A percentile compares a stretch with the other conserved stretches of the same genome.
phyloP scores from a whole-genome alignment of 2,329 filamentous ascomycete species.

The Beauveria scarabaeidicola region DNA sequence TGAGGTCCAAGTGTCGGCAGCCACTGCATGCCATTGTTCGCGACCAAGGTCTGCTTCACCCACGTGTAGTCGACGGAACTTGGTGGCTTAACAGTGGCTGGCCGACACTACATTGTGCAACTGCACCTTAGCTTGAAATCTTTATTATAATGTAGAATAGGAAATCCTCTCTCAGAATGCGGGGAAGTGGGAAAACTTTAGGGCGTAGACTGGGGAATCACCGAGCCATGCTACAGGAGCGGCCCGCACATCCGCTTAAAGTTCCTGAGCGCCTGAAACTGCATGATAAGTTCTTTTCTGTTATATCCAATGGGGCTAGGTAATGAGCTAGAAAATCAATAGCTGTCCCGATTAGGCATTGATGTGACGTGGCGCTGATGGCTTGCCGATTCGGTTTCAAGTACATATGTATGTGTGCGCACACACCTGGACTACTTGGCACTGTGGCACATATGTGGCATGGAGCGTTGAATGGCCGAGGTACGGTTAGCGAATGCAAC shows the following conservation, averaged over 20 bases:
- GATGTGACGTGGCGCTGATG: neutral
- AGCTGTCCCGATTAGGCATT: neutral
- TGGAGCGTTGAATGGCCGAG: neutral
- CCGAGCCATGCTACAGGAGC: neutral
- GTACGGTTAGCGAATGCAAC: neutral
- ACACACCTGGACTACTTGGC: neutral
- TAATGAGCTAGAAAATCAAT: too few species aligned
- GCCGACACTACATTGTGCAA: neutral
- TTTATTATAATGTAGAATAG: neutral
- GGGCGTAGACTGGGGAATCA: neutral
- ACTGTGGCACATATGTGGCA: slow-evolving; percentile 1
- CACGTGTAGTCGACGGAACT: neutral
- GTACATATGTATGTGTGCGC: slow-evolving; percentile 7
- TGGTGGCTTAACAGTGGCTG: neutral
- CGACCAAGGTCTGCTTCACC: neutral
- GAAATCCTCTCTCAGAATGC: neutral
- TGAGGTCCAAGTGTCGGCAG: neutral
- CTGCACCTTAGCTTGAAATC: neutral
- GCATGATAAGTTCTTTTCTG: neutral
- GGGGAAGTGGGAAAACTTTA: neutral
- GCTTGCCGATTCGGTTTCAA: neutral
- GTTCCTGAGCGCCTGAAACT: neutral
- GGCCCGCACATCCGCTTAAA: neutral
- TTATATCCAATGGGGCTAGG: too few species aligned
- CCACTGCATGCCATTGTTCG: neutral